These are phyloP conservation scores for Aspergillus jensenii DNA, from an alignment of 2,329 filamentous ascomycete species.

Conservation along the genomic window DNA sequence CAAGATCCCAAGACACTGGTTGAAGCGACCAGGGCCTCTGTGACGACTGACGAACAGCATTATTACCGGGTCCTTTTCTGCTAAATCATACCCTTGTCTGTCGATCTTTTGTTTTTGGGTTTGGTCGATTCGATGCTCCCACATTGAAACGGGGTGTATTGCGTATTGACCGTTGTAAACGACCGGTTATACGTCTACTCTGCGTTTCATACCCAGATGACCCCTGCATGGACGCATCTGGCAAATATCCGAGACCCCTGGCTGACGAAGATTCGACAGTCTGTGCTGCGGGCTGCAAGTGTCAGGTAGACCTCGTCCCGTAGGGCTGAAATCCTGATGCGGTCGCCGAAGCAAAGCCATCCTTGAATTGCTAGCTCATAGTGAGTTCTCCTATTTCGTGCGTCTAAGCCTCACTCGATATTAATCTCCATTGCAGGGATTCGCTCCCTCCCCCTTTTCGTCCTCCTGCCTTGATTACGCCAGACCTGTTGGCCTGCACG, in stretches of 20 bases:
- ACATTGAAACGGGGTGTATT: background rate
- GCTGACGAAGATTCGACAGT: background rate
- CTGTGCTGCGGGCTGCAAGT: background rate
- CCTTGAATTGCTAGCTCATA: background rate
- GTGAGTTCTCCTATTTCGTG: background rate
- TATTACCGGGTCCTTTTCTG: background rate
- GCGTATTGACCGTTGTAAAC: background rate
- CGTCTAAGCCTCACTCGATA: slow-evolving; percentile 4
- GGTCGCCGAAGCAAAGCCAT: background rate
- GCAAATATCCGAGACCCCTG: background rate
- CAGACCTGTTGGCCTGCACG: background rate
- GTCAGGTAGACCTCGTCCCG: background rate
- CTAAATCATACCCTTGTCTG: background rate
- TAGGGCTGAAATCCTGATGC: background rate
- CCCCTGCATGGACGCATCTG: background rate
- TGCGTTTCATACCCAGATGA: background rate
- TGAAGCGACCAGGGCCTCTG: background rate
- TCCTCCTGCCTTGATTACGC: background rate
- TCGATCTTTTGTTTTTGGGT: background rate
- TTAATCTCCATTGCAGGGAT: slow-evolving; percentile 1
- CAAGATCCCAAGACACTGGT: background rate
- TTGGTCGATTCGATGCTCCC: background rate
- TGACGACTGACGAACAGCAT: background rate
- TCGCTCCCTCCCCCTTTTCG: slow-evolving; percentile 1
- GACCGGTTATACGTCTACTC: background rate